phyloP scores from a whole-genome alignment of 257 asterid genomes.

The Solanum sejunctum region DNA sequence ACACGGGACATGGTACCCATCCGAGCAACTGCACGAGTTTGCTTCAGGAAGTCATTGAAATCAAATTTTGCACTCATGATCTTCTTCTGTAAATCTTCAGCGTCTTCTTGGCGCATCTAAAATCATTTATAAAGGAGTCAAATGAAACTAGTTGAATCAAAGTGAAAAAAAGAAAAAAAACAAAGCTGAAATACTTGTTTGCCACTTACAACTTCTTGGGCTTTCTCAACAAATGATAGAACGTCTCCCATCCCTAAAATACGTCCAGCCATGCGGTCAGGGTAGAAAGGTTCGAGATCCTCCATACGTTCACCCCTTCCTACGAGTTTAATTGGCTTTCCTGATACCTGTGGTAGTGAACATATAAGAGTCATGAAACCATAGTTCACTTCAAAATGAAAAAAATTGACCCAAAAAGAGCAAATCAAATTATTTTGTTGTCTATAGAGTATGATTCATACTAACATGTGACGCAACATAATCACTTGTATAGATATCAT shows the following conservation, averaged over 20 bases:
- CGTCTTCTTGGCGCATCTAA: conserved; percentile 97
- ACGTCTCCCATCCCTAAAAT: conserved; percentile 99
- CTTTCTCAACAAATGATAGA: conserved; percentile 94
- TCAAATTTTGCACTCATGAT: conserved; percentile 96
- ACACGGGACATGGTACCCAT: conserved; percentile 99
- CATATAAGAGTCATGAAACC: background rate
- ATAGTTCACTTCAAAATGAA: background rate
- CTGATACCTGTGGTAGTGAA: conserved; percentile 59
- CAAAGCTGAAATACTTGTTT: background rate
- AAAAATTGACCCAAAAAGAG: background rate
- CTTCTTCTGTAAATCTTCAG: conserved; percentile 94
- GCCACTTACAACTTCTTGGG: conserved; percentile 88
- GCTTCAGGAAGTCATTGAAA: conserved; percentile 92
- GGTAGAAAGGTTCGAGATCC: conserved; percentile 98
- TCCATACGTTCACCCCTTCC: conserved; percentile 99
- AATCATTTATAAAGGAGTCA: background rate
- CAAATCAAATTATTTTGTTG: background rate
- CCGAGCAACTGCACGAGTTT: conserved; percentile 85
- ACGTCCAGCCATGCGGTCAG: conserved; percentile 99
- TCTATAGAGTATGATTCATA: background rate
- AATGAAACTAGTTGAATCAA: background rate
- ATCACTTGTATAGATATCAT: background rate
- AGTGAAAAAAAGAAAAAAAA: background rate
- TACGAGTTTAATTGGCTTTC: conserved; percentile 98
- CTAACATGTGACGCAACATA: background rate